Evolutionary conservation across 1,284 basidiomycete genomes (phyloP), one percentile per base, ranked within the genome.

Genomic region (Pisolithus thermaeus): DNA sequence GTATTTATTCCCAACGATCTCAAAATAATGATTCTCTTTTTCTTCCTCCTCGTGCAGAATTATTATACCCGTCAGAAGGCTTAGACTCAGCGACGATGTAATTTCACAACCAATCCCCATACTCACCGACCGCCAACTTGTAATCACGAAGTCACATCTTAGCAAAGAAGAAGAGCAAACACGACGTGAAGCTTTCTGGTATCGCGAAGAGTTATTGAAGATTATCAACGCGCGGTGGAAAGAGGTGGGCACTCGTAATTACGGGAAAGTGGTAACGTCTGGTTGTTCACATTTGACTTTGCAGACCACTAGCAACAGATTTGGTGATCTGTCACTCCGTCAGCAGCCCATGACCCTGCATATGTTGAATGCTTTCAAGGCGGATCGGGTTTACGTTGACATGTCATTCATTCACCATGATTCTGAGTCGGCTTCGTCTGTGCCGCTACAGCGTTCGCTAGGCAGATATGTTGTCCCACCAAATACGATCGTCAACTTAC

Each of bases 141-240:
- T 97, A 16, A 87, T 97, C 0, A 79, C 84, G 20, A 90, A 90
- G 61, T 79, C 84, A 9, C 78, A 76, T 50, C 71, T 89, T 49
- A 79, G 83, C 1, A 65, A 71, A 4, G 70, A 70, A 40, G 85
- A 92, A 60, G 77, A 85, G 55, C 74, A 71, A 37, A 64, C 73
- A 8, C 84, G 89, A 59, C 76, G 84, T 35, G 86, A 91, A 61
- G 66, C 94, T 14, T 98, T 98, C 71, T 98, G 95, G 96, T 95
- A 94, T 64, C 79, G 94, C 28, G 90, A 98, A 65, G 82, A 86
- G 56, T 71, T 98, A 11, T 80, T 97, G 59, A 78, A 79, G 40
- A 71, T 73, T 41, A 66, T 97, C 6, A 73, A 70, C 18, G 87
- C 86, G 8, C 74, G 72, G 12, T 98, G 95, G 95, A 80, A 78